Evolutionary conservation across 2,329 filamentous ascomycete genomes (phyloP), one percentile per base, ranked within the genome.

Genomic region (Scytalidium lignicola): DNA sequence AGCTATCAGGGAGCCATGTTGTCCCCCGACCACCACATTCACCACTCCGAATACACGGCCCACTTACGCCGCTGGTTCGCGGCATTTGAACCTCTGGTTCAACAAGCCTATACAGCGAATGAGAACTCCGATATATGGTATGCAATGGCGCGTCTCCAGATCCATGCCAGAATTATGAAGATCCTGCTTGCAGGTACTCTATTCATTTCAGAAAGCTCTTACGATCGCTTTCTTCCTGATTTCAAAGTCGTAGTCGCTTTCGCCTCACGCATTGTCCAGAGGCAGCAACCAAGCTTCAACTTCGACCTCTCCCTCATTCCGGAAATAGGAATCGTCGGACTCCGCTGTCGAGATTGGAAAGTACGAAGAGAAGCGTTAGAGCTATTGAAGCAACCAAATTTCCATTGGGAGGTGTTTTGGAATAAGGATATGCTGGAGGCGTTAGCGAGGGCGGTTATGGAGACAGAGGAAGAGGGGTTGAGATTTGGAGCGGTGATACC

Each of bases 261-360:
- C 2, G 45, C 45, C 9, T 37, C 32, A n/a, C 32, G 32, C 32
- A 37, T 37, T 37, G 32, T 37, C n/a, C 32, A n/a, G 32, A 29
- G 43, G 3, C 37, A 39, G n/a, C 6, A 47, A 41, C 69, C 67
- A 71, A 47, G 64, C 64, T 52, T 47, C 37, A 37, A 50, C 18
- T 48, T 51, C 44, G 50, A 55, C 17, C 44, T 56, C 20, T 48
- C 50, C 9, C 46, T 56, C 9, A 44, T 57, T 10, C 37, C 55
- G n/a, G 49, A 51, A 19, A 41, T 57, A 7, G 53, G 50, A 20
- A 44, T 55, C 15, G 53, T 55, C 17, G 53, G 44, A 13, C 47
- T 46, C 15, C 43, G 48, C 9, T 55, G 55, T 40, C 40, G 51
- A 37, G 46, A 50, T 39, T 41, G 48, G 21, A 12, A 20, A 6